phyloP scores from a whole-genome alignment of 2,329 filamentous ascomycete genomes.

The Neurospora sp. region DNA sequence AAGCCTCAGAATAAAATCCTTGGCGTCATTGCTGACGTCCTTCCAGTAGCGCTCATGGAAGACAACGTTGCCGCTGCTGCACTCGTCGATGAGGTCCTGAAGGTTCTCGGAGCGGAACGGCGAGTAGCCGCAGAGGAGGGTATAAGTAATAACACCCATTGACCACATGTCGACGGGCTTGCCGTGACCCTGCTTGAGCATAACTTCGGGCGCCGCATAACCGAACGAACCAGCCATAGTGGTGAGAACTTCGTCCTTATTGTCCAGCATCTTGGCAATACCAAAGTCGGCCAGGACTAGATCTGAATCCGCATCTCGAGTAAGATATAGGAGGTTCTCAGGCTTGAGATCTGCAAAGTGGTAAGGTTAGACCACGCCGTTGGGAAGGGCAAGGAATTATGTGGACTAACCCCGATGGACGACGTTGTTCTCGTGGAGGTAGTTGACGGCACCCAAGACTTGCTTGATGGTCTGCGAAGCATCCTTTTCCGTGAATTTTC shows the following conservation, averaged over 20 bases:
- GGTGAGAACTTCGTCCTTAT: slow-evolving; percentile 80
- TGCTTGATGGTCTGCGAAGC: slow-evolving; percentile 92
- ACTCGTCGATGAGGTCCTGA: slow-evolving; percentile 89
- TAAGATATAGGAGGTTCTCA: slow-evolving; percentile 93
- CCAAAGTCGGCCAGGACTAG: slow-evolving; percentile 95
- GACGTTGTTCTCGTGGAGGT: slow-evolving; percentile 88
- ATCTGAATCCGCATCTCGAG: slow-evolving; percentile 64
- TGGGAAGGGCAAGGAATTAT: neutral
- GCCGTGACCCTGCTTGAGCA: slow-evolving; percentile 94
- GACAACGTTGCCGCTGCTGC: slow-evolving; percentile 69
- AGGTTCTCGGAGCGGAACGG: slow-evolving; percentile 95
- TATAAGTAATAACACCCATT: slow-evolving; percentile 96
- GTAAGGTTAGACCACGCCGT: neutral
- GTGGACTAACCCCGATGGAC: slow-evolving; percentile 71
- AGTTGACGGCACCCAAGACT: slow-evolving; percentile 85
- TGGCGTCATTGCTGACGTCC: slow-evolving; percentile 90
- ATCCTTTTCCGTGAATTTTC: slow-evolving; percentile 97
- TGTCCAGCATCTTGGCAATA: slow-evolving; percentile 96
- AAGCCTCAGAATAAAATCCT: slow-evolving; percentile 80
- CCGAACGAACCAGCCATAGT: slow-evolving; percentile 99
- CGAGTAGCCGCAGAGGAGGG: slow-evolving; percentile 93
- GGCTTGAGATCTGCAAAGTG: slow-evolving; percentile 74
- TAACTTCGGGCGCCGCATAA: slow-evolving; percentile 94
- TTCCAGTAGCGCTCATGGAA: slow-evolving; percentile 99
- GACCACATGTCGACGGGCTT: slow-evolving; percentile 99